Evolutionary conservation across 1,139 yeast species (phyloP), one percentile per base, ranked within the genome.

Genomic region (Hemisphaericaspora subhashii): DNA sequence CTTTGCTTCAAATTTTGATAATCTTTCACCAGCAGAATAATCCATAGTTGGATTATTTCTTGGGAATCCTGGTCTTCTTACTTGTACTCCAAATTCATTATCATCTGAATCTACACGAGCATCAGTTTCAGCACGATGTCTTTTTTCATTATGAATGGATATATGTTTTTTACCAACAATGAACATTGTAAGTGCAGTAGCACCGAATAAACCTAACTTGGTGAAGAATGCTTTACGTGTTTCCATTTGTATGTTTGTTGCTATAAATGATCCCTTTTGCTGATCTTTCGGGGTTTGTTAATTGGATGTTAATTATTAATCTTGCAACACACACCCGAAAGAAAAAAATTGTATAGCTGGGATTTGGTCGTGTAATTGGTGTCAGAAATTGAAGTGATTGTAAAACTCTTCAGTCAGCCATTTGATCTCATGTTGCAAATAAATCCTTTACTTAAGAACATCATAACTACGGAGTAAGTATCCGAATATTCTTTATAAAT

Each of bases 1-100:
- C 1, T 82, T 71, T 5, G 88, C 90, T 47, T 81, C 85, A 53
- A 73, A 85, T 50, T 74, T 78, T 40, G 83, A 77, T 44, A 78
- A 78, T 45, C 89, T 61, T 11, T 49, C 41, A 17, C 38, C 35
- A 22, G 48, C 46, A 24, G 49, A 28, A 33, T 42, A 42, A 42
- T 60, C 50, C 37, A 57, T 51, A 14, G 52, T 54, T n/a, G 62
- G 66, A 43, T 58, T 62, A 44, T 54, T 53, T 24, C 44, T 37
- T 3, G 72, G 72, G 36, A 63, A 58, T 1, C 77, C 77, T 7
- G 72, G 74, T 41, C 65, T 54, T 40, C 48, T 53, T n/a, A 56
- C 50, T 12, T 47, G 47, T 17, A 53, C 43, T 8, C 56, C 55
- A 42, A 68, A 68, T 47, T 70, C 74, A 35, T 64, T 54, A 12